Conservation (phyloP, 106 monocot species). For the Platanthera guangdongensis region DNA sequence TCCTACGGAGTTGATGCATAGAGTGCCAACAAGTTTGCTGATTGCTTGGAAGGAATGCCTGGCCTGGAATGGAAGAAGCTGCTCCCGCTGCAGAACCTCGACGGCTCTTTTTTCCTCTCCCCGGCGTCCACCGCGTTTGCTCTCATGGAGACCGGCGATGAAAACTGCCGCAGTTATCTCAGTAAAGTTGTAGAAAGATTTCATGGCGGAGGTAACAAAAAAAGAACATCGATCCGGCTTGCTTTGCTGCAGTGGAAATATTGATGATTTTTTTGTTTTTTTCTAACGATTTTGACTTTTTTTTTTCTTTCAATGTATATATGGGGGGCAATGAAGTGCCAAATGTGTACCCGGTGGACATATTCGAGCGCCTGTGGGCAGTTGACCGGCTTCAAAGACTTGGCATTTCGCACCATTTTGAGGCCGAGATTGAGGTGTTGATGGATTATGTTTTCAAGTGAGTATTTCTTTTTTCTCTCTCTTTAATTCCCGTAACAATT, state of each 20-base stretch:
- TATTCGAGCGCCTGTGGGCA: constrained; percentile 90
- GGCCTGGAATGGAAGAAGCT: constrained; percentile 68
- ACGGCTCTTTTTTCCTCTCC: constrained; percentile 90
- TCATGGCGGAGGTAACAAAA: constrained; percentile 64
- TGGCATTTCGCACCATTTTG: constrained; percentile 71
- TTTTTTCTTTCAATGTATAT: no score
- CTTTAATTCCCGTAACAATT: neutral
- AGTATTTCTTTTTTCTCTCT: no score
- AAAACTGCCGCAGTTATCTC: constrained; percentile 61
- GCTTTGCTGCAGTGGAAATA: no score
- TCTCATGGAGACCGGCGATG: constrained; percentile 51
- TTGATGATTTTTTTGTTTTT: no score
- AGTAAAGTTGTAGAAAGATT: constrained; percentile 39
- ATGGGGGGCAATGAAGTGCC: constrained; percentile 35
- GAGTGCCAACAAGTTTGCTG: constrained; percentile 78
- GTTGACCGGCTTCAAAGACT: constrained; percentile 83
- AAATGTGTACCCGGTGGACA: constrained; percentile 87
- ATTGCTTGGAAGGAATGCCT: constrained; percentile 85
- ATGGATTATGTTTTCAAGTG: constrained; percentile 54
- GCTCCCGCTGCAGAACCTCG: constrained; percentile 42
- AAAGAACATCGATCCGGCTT: neutral
- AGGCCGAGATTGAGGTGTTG: constrained; percentile 48
- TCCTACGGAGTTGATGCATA: constrained; percentile 71
- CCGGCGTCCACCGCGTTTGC: constrained; percentile 86
- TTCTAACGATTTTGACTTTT: no score